Evolutionary conservation across 2,329 filamentous ascomycete species (phyloP).

Genomic region (Paecilomyces fulvus): DNA sequence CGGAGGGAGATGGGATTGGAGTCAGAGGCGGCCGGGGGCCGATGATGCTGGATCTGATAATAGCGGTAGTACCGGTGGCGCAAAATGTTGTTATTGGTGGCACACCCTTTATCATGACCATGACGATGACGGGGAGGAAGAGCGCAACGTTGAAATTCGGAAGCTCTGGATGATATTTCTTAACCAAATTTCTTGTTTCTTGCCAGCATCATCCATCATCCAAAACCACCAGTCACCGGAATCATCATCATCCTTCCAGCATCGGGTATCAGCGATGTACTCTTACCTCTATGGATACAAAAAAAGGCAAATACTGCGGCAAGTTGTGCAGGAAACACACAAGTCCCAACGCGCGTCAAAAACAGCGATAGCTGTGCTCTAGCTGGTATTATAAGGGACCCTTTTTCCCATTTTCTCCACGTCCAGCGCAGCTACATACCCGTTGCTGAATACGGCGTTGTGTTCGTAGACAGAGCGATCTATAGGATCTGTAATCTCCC

Average conservation of each 20-base stretch:
- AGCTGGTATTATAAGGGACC: not conserved
- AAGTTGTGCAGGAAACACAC: not conserved
- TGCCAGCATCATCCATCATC: not conserved
- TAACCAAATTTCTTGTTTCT: not conserved
- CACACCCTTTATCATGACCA: not conserved
- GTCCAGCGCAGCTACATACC: not conserved
- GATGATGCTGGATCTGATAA: constrained; percentile 12
- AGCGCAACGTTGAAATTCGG: not conserved
- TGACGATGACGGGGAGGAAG: not conserved
- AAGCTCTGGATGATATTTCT: constrained; percentile 1
- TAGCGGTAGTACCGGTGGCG: constrained; percentile 2
- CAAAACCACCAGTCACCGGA: not conserved
- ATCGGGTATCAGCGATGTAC: not conserved
- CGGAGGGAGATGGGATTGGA: constrained; percentile 16
- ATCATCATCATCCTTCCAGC: not conserved
- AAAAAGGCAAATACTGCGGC: not conserved
- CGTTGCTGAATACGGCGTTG: not conserved
- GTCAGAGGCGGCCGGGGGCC: constrained; percentile 5
- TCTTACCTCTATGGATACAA: not conserved
- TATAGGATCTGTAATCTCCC: not conserved
- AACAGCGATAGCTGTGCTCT: not conserved
- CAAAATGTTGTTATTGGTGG: constrained; percentile 1
- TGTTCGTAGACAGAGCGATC: not conserved
- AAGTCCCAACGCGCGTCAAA: not conserved
- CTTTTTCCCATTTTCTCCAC: not conserved